Percentiles rank a stretch among this genome's conserved stretches.
phyloP scores from a whole-genome alignment of 768 basidiomycete genomes.

The Xerocomellus intermedius region DNA sequence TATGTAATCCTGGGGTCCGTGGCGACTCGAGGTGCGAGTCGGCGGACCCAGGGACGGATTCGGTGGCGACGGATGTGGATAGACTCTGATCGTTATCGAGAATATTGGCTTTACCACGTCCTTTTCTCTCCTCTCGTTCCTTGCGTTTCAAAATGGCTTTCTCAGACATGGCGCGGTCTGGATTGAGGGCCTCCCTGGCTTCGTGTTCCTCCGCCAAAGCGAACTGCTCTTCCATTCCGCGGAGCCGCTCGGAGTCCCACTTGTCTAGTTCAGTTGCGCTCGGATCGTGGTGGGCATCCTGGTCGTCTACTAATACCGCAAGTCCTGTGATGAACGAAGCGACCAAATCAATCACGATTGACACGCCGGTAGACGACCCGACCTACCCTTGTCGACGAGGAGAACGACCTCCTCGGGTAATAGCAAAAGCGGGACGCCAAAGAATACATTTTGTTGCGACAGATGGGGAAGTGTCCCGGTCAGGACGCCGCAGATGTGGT shows the following conservation, averaged over 20 bases:
- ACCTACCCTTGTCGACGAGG: slow-evolving; percentile 74
- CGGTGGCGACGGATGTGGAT: not conserved
- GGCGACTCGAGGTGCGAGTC: not conserved
- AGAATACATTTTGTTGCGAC: slow-evolving; percentile 93
- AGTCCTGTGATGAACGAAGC: slow-evolving; percentile 48
- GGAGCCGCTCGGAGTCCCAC: slow-evolving; percentile 54
- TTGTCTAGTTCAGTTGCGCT: slow-evolving; percentile 43
- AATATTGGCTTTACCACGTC: slow-evolving; percentile 9
- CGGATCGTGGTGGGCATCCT: slow-evolving; percentile 52
- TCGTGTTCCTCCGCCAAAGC: slow-evolving; percentile 48
- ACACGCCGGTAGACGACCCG: too few relatives aligned
- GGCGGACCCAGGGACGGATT: not conserved
- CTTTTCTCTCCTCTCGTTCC: slow-evolving; percentile 57
- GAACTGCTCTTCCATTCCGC: slow-evolving; percentile 48
- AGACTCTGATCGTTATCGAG: slow-evolving; percentile 13
- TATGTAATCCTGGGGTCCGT: not conserved
- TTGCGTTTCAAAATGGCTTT: slow-evolving; percentile 70
- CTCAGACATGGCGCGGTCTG: slow-evolving; percentile 49
- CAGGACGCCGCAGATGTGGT: slow-evolving; percentile 82
- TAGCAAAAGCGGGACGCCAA: slow-evolving; percentile 86
- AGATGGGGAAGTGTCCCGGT: slow-evolving; percentile 92
- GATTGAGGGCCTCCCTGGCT: slow-evolving; percentile 41
- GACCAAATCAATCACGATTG: not conserved
- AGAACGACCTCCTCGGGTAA: slow-evolving; percentile 92
- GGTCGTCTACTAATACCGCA: slow-evolving; percentile 77